Evolutionary conservation across 106 monocot species (phyloP).

Genomic region (Ottelia alismoides): DNA sequence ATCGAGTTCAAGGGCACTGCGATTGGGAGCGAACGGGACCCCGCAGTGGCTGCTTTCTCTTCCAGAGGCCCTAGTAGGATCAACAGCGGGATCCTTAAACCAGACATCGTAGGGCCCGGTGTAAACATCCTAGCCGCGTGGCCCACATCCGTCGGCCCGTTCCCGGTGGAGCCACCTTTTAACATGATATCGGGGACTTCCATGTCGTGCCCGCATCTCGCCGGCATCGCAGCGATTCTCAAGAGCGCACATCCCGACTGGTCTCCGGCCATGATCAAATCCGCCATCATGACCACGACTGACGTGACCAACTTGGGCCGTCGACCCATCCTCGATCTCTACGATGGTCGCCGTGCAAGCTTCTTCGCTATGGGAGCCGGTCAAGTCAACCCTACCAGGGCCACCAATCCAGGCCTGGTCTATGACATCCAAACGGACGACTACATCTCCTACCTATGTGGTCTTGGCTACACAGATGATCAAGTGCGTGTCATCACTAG

Average conservation of each 20-base stretch:
- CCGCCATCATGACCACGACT: conserved; percentile 47
- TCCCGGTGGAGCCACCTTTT: too few relatives aligned
- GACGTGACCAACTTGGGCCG: background rate
- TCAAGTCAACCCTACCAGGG: conserved; percentile 38
- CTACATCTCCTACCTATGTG: conserved; percentile 33
- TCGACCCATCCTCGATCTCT: conserved; percentile 12
- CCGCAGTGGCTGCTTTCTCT: background rate
- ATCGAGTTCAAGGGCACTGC: background rate
- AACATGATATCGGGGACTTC: conserved; percentile 20
- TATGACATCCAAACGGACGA: conserved; percentile 24
- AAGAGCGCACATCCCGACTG: conserved; percentile 34
- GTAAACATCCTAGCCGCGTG: background rate
- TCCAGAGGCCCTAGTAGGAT: background rate
- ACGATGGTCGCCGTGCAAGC: conserved; percentile 4
- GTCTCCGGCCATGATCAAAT: conserved; percentile 48
- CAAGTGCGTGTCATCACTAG: conserved; percentile 7
- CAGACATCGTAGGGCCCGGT: background rate
- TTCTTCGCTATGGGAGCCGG: conserved; percentile 35
- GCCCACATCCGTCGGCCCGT: background rate
- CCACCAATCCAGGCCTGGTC: conserved; percentile 34
- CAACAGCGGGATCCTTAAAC: background rate
- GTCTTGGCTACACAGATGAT: conserved; percentile 7
- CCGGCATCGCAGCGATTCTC: conserved; percentile 27
- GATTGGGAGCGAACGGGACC: background rate
- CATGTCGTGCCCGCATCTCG: conserved; percentile 41